phyloP scores from a whole-genome alignment of 257 asterid species.

The Scutellaria minor region DNA sequence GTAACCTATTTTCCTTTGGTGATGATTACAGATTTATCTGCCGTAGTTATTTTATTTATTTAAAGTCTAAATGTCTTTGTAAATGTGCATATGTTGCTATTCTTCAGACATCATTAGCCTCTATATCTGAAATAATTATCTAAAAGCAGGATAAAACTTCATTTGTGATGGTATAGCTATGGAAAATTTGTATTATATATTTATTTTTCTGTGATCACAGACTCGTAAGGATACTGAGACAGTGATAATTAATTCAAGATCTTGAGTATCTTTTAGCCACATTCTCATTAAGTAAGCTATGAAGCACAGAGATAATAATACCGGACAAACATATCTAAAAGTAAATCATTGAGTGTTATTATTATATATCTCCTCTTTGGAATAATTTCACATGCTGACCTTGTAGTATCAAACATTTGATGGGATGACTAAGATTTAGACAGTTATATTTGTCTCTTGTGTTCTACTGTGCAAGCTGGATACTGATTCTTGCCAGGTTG shows the following conservation, averaged over 20 bases:
- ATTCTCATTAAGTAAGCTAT: background rate
- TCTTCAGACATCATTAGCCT: slow-evolving; percentile 4
- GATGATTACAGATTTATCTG: slow-evolving; percentile 19
- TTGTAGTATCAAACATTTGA: background rate
- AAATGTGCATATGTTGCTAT: background rate
- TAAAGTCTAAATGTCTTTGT: slow-evolving; percentile 7
- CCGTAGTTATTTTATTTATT: slow-evolving; percentile 6
- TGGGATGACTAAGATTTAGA: background rate
- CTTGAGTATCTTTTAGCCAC: background rate
- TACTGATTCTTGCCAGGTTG: background rate
- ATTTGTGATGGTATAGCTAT: background rate
- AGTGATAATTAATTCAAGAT: background rate
- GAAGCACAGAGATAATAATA: background rate
- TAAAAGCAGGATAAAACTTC: background rate
- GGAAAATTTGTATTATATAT: background rate
- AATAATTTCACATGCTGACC: background rate
- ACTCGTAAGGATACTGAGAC: background rate
- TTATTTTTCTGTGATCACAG: background rate
- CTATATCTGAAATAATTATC: slow-evolving; percentile 11
- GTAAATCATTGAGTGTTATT: background rate
- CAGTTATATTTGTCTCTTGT: background rate
- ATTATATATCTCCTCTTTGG: background rate
- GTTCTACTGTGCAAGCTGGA: slow-evolving; percentile 1
- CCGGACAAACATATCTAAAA: background rate
- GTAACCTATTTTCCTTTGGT: slow-evolving; percentile 43